Conservation (phyloP, 192 early-diverging fungal genomes). For the Ramicandelaber brevisporus region DNA sequence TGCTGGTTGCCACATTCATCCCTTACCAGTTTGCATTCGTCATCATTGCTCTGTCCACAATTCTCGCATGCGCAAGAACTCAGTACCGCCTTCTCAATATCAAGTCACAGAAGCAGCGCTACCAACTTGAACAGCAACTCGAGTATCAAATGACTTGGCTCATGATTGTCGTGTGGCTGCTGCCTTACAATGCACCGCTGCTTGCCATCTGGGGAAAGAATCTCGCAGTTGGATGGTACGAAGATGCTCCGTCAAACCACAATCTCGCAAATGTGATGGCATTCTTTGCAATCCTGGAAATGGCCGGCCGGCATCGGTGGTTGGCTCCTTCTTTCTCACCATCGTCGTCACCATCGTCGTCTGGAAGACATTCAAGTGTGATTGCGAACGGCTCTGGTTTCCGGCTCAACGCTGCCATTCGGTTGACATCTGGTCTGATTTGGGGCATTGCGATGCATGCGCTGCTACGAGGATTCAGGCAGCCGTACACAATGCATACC, state of each 20-base stretch:
- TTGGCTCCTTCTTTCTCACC: no score
- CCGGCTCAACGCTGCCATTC: no score
- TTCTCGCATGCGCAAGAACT: conserved; percentile 25
- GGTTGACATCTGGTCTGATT: no score
- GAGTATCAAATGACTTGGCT: conserved; percentile 41
- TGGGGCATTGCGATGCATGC: no score
- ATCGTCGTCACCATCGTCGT: no score
- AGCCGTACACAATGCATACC: no score
- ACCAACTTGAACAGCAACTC: conserved; percentile 14
- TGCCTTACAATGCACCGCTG: conserved; percentile 51
- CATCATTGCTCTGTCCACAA: conserved; percentile 27
- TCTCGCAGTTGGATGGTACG: conserved; percentile 53
- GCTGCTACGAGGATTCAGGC: no score
- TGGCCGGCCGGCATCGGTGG: no score
- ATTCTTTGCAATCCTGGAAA: conserved; percentile 12
- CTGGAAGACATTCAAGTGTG: no score
- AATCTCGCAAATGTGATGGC: conserved; percentile 10
- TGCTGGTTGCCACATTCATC: conserved; percentile 27
- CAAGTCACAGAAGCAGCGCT: conserved; percentile 7
- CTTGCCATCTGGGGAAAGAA: conserved; percentile 61
- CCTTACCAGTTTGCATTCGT: conserved; percentile 60
- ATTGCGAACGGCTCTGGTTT: no score
- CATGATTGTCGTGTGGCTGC: conserved; percentile 34
- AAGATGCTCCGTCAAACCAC: conserved; percentile 53
- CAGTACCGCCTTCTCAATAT: conserved; percentile 2